Evolutionary conservation across 2,329 filamentous ascomycete species (phyloP), one percentile per base, ranked within the genome.

Genomic region (Fusarium chaquense): DNA sequence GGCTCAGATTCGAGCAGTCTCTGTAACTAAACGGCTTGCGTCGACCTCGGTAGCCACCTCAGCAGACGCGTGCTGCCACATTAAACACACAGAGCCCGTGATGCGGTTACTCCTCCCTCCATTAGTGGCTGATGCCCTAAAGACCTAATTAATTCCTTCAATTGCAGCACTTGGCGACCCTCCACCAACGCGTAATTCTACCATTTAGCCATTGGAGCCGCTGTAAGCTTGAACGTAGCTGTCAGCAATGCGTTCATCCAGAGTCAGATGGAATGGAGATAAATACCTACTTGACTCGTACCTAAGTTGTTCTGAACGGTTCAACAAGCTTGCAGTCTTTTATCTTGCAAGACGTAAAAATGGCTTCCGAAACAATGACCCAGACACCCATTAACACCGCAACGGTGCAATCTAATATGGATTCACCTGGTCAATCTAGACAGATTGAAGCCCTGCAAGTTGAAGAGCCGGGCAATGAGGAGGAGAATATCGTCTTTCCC

Each of bases 401-500:
- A 2, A 10, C 2, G 0, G 5, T 36, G 2, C 45, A 54, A 6
- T 24, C 16, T 2, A 26, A 11, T 18, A 18, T 7, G n/a, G 24
- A 11, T 15, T 9, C 13, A 3, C 7, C 46, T 2, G 13, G 22
- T 2, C 51, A 45, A 24, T 1, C 62, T 3, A 59, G 56, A 3
- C 63, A 50, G 2, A 18, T 38, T 0, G 69, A 70, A 8, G 3
- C 6, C 0, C 8, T 73, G 0, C 61, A 71, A 8, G 16, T 72
- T 0, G 69, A 71, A 36, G 63, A 72, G 1, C 47, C 47, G 4
- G 40, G 5, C 0, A 24, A 62, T 28, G 40, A 32, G 16, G 56
- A 59, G 8, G 66, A 72, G 0, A 44, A 44, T 1, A 40, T 41
- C 1, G 16, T 24, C 1, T 74, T 69, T 11, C 72, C 72, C 0